These are phyloP conservation scores for Penicillium paradoxum DNA, from an alignment of 495 filamentous ascomycete species.

Conservation along the genomic window DNA sequence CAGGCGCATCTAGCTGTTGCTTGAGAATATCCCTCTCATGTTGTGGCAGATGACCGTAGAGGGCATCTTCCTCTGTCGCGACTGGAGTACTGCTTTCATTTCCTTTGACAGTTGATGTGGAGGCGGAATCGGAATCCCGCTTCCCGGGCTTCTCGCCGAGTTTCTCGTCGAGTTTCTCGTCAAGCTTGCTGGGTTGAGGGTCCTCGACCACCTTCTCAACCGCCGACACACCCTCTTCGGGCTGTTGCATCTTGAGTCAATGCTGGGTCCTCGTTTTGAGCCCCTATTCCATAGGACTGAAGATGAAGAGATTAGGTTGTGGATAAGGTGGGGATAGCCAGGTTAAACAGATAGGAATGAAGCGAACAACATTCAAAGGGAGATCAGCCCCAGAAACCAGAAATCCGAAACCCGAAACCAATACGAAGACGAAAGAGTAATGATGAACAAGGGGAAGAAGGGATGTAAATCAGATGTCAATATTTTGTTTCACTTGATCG, in stretches of 20 bases:
- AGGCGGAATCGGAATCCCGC: slow-evolving; percentile 20
- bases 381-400: no score
- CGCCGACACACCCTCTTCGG: slow-evolving; percentile 16
- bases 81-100: slow-evolving; percentile 13
- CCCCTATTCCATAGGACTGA: slow-evolving; percentile 7
- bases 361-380: no score
- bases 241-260: slow-evolving; percentile 18
- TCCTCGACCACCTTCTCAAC: slow-evolving; percentile 18
- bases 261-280: not conserved
- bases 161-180: slow-evolving; percentile 12
- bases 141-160: slow-evolving; percentile 8
- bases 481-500: not conserved
- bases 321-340: not conserved
- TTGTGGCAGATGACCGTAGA: slow-evolving; percentile 34
- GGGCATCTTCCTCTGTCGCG: slow-evolving; percentile 27
- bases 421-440: no score
- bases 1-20: slow-evolving; percentile 64
- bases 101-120: slow-evolving; percentile 27
- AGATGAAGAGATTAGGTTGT: not conserved
- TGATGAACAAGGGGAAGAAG: not conserved
- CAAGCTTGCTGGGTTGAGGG: slow-evolving; percentile 1
- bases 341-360: not conserved
- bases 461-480: not conserved
- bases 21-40: slow-evolving; percentile 64
- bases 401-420: no score